Base-by-base conservation (phyloP, 768 basidiomycete species). In the Pleurotus djamor region DNA sequence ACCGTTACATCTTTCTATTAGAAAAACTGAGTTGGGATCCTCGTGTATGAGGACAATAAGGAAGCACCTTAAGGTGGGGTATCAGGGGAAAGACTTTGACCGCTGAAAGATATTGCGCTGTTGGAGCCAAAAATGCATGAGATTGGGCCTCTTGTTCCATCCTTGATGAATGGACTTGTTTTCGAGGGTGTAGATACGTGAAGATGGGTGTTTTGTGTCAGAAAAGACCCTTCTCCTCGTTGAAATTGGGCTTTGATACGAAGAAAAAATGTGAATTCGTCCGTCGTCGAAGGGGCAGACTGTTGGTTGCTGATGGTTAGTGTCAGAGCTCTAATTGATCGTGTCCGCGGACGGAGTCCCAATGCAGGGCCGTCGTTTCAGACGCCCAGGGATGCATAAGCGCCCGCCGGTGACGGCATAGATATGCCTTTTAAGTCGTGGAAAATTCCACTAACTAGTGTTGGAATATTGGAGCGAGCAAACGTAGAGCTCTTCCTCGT, bases 71-170 rank as follows among this genome's bases (percentile, higher is more conserved):
- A 47, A 94, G 67, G 60, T 83, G 80, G 17, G 85, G 85, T 61
- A 94, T 90, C 28, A 92, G 78, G n/a, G 91, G 91, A 69, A 89
- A 94, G 37, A 94, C 91, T 65, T 83, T 85, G 65, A 91, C 78
- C 2, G 85, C 76, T 5, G 83, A 82, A 7, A 91, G 69, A 61
- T 76, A 73, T 52, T 86, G 87, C 48, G 79, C 76, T 1, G 83
- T 79, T 4, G 87, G 86, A 12, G 83, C 82, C 8, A 86, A 71
- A 66, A 83, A 64, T 57, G 67, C 61, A 8, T 69, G 66, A n/a
- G 69, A 58, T 61, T 74, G 77, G 52, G 74, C 71, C 66, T 82
- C 81, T 59, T 70, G 67, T 68, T 82, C 79, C 79, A 80, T 78
- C 60, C 36, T 59, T 61, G 58, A 55, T 52, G 43, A 49, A 60